These are phyloP conservation scores for Penicillium polonicum DNA, from an alignment of 2,329 filamentous ascomycete species.

Conservation along the genomic window DNA sequence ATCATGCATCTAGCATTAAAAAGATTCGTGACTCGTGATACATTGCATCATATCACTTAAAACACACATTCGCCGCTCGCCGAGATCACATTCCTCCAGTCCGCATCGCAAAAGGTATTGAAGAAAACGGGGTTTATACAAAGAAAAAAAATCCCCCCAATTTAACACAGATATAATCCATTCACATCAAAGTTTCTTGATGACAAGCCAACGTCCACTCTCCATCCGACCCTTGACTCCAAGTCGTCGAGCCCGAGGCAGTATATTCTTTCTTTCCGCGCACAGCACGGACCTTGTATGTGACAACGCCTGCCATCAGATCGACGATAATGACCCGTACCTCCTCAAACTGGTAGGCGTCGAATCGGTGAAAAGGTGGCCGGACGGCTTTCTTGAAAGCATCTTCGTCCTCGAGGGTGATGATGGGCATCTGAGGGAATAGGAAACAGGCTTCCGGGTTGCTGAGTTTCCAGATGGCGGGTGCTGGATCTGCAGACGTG, in stretches of 20 bases:
- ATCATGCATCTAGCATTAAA: slow-evolving; percentile 5
- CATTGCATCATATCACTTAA: slow-evolving; percentile 11
- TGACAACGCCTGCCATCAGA: slow-evolving; percentile 38
- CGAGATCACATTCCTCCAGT: not conserved
- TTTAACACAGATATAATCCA: not conserved
- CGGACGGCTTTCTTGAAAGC: slow-evolving; percentile 27
- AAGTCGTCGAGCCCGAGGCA: slow-evolving; percentile 35
- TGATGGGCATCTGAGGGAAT: slow-evolving; percentile 34
- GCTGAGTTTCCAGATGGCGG: slow-evolving; percentile 35
- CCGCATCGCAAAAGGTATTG: not conserved
- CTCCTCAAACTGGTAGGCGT: slow-evolving; percentile 31
- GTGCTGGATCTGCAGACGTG: slow-evolving; percentile 37
- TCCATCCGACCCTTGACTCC: slow-evolving; percentile 40
- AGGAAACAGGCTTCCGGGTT: slow-evolving; percentile 33
- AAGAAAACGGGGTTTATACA: not conserved
- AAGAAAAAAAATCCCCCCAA: not conserved
- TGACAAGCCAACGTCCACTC: slow-evolving; percentile 40
- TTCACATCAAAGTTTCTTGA: slow-evolving; percentile 34
- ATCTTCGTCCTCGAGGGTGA: slow-evolving; percentile 33
- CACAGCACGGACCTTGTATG: slow-evolving; percentile 34
- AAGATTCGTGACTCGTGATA: slow-evolving; percentile 6
- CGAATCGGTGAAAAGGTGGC: slow-evolving; percentile 39
- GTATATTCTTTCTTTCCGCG: slow-evolving; percentile 28
- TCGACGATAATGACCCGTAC: slow-evolving; percentile 37
- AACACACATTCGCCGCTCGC: slow-evolving; percentile 2